These are phyloP conservation scores for Bipolaris oryzae DNA, from an alignment of 2,329 filamentous ascomycete species.

Conservation along the genomic window DNA sequence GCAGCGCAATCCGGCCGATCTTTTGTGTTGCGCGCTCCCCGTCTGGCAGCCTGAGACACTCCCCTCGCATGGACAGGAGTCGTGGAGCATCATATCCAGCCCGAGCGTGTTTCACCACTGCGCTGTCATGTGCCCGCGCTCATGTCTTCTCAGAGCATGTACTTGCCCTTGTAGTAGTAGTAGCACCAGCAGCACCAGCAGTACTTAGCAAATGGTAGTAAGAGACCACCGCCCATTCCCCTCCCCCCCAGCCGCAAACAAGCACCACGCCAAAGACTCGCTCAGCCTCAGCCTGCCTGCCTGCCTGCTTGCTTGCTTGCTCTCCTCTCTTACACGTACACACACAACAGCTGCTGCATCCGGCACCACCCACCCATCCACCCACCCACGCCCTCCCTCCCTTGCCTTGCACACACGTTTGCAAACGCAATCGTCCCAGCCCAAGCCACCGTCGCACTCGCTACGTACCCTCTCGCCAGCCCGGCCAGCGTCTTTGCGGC, in stretches of 20 bases:
- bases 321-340: too few species aligned
- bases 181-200: too few species aligned
- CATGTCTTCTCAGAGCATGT: conserved; percentile 4
- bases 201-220: too few species aligned
- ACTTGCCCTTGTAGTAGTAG: too few species aligned
- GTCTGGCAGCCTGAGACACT: conserved; percentile 29
- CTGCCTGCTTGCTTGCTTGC: too few species aligned
- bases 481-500: conserved; percentile 6
- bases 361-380: background rate
- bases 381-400: background rate
- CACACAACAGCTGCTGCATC: background rate
- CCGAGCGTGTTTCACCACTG: conserved; percentile 39
- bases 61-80: conserved; percentile 39
- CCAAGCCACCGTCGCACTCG: conserved; percentile 11
- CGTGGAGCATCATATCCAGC: conserved; percentile 33
- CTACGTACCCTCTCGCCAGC: background rate
- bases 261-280: too few species aligned
- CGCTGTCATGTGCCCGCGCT: conserved; percentile 12
- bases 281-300: too few species aligned
- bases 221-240: too few species aligned
- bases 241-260: too few species aligned
- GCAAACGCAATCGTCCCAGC: background rate
- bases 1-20: conserved; percentile 27
- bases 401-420: conserved; percentile 4
- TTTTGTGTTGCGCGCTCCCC: conserved; percentile 18